phyloP scores from a whole-genome alignment of 805 yeast species.

The Ogataea kodamae region DNA sequence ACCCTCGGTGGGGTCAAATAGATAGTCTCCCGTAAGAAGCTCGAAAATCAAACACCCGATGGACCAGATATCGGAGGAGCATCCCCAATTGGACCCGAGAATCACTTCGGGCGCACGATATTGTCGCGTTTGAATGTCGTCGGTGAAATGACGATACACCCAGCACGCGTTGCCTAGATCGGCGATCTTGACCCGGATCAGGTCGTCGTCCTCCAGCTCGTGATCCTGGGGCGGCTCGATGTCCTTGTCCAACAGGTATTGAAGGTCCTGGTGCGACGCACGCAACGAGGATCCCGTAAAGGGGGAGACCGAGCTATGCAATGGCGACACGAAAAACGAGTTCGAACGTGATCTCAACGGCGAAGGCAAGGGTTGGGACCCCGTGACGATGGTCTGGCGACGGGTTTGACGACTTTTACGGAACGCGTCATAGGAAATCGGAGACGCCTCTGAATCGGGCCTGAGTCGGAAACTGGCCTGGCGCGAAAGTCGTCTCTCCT shows the following conservation, averaged over 20 bases:
- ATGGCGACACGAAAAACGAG: conserved; percentile 29
- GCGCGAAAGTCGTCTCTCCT: conserved; percentile 33
- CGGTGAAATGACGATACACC: conserved; percentile 74
- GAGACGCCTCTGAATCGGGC: conserved; percentile 13
- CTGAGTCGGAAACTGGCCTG: conserved; percentile 26
- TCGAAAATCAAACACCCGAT: conserved; percentile 89
- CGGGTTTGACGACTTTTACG: conserved; percentile 45
- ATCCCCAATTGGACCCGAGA: conserved; percentile 86
- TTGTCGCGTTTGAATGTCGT: conserved; percentile 89
- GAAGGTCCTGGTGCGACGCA: conserved; percentile 25
- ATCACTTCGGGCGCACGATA: conserved; percentile 89
- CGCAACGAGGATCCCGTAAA: conserved; percentile 14
- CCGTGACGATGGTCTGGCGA: conserved; percentile 75
- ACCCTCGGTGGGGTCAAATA: conserved; percentile 86
- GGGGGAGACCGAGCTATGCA: conserved; percentile 16
- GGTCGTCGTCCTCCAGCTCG: conserved; percentile 41
- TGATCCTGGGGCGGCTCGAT: conserved; percentile 37
- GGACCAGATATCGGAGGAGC: conserved; percentile 95
- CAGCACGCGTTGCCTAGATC: conserved; percentile 93
- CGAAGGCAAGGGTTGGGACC: conserved; percentile 90
- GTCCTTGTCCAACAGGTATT: conserved; percentile 41
- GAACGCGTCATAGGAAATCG: conserved; percentile 18
- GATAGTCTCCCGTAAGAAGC: conserved; percentile 86
- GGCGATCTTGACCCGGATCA: conserved; percentile 80
- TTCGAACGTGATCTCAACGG: conserved; percentile 59